phyloP scores from a whole-genome alignment of 2,329 filamentous ascomycete genomes.

The Cordyceps cicadae region DNA sequence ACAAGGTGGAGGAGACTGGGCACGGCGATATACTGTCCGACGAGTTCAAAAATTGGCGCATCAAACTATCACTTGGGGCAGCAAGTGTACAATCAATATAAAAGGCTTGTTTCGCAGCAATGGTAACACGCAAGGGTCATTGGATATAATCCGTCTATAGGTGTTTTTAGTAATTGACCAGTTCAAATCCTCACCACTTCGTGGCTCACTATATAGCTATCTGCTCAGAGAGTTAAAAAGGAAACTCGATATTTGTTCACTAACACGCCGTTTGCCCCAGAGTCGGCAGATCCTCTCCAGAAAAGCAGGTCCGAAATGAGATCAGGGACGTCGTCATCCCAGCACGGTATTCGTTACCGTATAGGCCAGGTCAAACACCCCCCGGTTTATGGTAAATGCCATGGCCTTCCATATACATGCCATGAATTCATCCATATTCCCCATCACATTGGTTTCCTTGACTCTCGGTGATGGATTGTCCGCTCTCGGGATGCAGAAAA shows the following conservation, averaged over 20 bases:
- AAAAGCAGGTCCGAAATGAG: background rate
- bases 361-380: no score
- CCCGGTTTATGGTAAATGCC: no score
- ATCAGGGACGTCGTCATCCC: background rate
- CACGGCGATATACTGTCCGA: conserved; percentile 69
- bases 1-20: conserved; percentile 63
- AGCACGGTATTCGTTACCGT: background rate
- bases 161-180: background rate
- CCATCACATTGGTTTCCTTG: background rate
- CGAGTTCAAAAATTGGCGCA: conserved; percentile 69
- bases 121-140: background rate
- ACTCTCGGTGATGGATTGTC: background rate
- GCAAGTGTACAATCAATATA: background rate
- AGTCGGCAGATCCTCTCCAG: background rate
- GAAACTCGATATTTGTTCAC: background rate
- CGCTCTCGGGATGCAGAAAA: conserved; percentile 2
- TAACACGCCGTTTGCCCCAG: conserved; percentile 4
- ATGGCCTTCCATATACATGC: background rate
- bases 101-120: background rate
- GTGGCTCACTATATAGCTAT: conserved; percentile 16
- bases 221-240: conserved; percentile 13
- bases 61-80: conserved; percentile 38
- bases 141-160: background rate
- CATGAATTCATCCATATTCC: background rate
- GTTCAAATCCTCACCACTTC: conserved; percentile 10